Percentiles rank a stretch among this genome's conserved stretches.
Evolutionary conservation across 1,139 yeast species (phyloP).

Genomic region (Pichia terricola): DNA sequence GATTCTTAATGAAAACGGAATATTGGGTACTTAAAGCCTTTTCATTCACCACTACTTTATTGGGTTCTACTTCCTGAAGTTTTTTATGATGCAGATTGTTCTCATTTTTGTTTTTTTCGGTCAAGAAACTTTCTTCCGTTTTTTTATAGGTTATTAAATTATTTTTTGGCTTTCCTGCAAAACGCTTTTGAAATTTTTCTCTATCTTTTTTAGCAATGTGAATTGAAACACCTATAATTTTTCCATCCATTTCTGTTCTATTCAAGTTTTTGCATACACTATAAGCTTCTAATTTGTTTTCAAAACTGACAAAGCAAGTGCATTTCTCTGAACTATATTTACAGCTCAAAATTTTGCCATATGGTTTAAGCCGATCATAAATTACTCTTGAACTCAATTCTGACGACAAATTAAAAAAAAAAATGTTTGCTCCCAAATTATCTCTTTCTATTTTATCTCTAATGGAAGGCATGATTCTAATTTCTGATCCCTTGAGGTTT

Average conservation of each 20-base stretch:
- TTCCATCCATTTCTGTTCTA: constrained; percentile 20
- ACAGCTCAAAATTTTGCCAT: constrained; percentile 37
- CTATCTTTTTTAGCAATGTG: constrained; percentile 33
- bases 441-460: constrained; percentile 28
- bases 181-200: constrained; percentile 10
- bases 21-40: constrained; percentile 22
- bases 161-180: neutral
- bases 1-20: constrained; percentile 36
- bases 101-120: too few relatives aligned
- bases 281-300: constrained; percentile 30
- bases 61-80: neutral
- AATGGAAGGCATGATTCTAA: constrained; percentile 44
- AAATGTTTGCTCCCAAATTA: constrained; percentile 30
- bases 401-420: constrained; percentile 31
- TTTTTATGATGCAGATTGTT: too few relatives aligned
- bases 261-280: constrained; percentile 30
- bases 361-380: constrained; percentile 32
- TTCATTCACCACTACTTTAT: neutral
- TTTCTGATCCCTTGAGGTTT: constrained; percentile 30
- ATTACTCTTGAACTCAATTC: constrained; percentile 31
- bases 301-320: constrained; percentile 39
- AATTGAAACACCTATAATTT: constrained; percentile 29
- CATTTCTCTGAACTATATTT: constrained; percentile 32
- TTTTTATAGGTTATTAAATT: too few relatives aligned
- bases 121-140: too few relatives aligned